Evolutionary conservation across 768 basidiomycete genomes (phyloP).

Genomic region (Galerina marginata): DNA sequence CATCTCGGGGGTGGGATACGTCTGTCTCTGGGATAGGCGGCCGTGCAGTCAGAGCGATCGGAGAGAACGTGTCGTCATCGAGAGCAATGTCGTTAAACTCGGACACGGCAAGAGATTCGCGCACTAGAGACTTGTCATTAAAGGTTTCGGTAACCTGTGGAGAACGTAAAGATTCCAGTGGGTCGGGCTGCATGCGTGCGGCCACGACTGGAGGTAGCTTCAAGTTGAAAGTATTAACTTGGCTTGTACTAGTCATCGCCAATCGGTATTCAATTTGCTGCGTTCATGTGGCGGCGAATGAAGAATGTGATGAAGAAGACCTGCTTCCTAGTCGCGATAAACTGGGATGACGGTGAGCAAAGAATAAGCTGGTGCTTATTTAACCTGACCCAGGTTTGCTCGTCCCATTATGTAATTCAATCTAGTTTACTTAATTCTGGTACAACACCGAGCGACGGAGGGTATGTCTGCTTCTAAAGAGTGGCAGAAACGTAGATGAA

Average conservation of each 20-base stretch:
- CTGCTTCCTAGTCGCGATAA: constrained; percentile 15
- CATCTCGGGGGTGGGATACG: constrained; percentile 4
- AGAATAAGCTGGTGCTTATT: not conserved
- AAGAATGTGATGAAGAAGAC: constrained; percentile 9
- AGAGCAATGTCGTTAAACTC: constrained; percentile 71
- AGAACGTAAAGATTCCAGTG: constrained; percentile 57
- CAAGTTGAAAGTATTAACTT: constrained; percentile 24
- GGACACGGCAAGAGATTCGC: constrained; percentile 56
- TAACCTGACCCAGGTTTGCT: not conserved
- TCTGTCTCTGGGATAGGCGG: constrained; percentile 9
- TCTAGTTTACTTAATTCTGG: no score
- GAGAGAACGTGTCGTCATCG: constrained; percentile 51
- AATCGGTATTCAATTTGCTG: constrained; percentile 11
- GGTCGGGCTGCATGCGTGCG: constrained; percentile 25
- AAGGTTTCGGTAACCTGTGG: constrained; percentile 42
- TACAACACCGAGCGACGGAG: no score
- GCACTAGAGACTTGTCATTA: constrained; percentile 31
- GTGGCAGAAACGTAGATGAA: no score
- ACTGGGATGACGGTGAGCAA: not conserved
- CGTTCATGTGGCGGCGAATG: constrained; percentile 8
- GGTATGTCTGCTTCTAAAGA: no score
- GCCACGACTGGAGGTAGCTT: constrained; percentile 21
- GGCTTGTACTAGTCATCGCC: constrained; percentile 25
- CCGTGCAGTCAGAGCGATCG: constrained; percentile 39
- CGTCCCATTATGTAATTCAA: constrained; percentile 3